A percentile compares a stretch with the other conserved stretches of the same genome.
Evolutionary conservation across 345 rosid genomes (phyloP).

Genomic region (Balakata baccata): DNA sequence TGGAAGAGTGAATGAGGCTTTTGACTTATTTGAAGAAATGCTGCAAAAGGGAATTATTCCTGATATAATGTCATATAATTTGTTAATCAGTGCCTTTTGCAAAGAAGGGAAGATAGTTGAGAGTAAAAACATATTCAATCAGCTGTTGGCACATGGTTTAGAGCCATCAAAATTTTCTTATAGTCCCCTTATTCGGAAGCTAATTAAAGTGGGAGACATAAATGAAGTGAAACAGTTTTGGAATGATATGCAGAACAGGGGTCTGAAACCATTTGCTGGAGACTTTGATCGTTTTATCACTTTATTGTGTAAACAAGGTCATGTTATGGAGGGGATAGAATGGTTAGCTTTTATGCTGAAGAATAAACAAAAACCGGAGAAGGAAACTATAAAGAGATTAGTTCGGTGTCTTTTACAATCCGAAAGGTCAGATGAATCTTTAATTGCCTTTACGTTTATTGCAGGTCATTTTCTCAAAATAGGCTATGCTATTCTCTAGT

Average conservation of each 20-base stretch:
- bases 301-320: conserved; percentile 28
- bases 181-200: conserved; percentile 28
- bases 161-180: conserved; percentile 31
- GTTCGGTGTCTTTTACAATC: conserved; percentile 23
- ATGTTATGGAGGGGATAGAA: conserved; percentile 31
- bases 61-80: conserved; percentile 44
- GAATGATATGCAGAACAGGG: conserved; percentile 34
- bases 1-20: conserved; percentile 44
- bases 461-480: conserved; percentile 26
- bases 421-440: conserved; percentile 38
- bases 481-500: conserved; percentile 28
- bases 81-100: conserved; percentile 49
- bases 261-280: conserved; percentile 23
- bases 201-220: conserved; percentile 32
- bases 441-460: conserved; percentile 26
- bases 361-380: conserved; percentile 27
- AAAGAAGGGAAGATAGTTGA: conserved; percentile 35
- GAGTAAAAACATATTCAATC: conserved; percentile 28
- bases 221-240: conserved; percentile 33
- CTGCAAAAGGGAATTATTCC: conserved; percentile 44
- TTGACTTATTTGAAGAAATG: conserved; percentile 51
- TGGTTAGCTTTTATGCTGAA: conserved; percentile 32
- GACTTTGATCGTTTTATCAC: conserved; percentile 23
- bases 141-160: conserved; percentile 40
- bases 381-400: conserved; percentile 25